These are phyloP conservation scores for Danielozyma ontarioensis DNA, from an alignment of 805 yeast genomes.

Conservation along the genomic window DNA sequence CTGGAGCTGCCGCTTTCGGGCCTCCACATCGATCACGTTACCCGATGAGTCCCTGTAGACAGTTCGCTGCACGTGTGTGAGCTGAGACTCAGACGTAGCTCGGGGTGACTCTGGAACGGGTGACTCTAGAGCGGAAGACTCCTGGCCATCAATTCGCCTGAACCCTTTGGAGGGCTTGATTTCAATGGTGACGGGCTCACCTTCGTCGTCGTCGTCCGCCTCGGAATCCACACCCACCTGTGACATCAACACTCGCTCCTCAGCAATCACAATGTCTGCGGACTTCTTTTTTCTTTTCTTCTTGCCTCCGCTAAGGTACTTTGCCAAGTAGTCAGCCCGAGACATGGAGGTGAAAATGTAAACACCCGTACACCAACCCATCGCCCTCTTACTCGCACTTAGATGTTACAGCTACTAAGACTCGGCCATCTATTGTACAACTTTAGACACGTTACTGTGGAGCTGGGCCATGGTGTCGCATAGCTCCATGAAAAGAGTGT, in stretches of 20 bases:
- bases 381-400: not conserved
- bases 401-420: too few relatives aligned
- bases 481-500: constrained; percentile 64
- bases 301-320: constrained; percentile 17
- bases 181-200: not conserved
- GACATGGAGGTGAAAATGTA: too few relatives aligned
- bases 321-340: constrained; percentile 29
- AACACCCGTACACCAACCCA: not conserved
- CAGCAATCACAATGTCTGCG: not conserved
- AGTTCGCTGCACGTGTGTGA: constrained; percentile 24
- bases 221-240: not conserved
- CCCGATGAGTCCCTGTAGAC: constrained; percentile 63
- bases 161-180: not conserved
- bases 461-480: constrained; percentile 70
- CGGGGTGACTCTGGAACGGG: not conserved
- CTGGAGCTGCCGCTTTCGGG: constrained; percentile 15
- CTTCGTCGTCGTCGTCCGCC: not conserved
- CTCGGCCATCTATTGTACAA: not conserved
- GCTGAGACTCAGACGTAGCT: not conserved
- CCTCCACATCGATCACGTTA: constrained; percentile 39
- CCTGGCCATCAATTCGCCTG: not conserved
- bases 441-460: constrained; percentile 43
- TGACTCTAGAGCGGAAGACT: too few relatives aligned
- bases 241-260: not conserved
- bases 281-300: constrained; percentile 12